A percentile compares a stretch with the other conserved stretches of the same genome.
These are phyloP conservation scores for Tetracladium marchalianum DNA, from an alignment of 495 filamentous ascomycete species.

Conservation along the genomic window DNA sequence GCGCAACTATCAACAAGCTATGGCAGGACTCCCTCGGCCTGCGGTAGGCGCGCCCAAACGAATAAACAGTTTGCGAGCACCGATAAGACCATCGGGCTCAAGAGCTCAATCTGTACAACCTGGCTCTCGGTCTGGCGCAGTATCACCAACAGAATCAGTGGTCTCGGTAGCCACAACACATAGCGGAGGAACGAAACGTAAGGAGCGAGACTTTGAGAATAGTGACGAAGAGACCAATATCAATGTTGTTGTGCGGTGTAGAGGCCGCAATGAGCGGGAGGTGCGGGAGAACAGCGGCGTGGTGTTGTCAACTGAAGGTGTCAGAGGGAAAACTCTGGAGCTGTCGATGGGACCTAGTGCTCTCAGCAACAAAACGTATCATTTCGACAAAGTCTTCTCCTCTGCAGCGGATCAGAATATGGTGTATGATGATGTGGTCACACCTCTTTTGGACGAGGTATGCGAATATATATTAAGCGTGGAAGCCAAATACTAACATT, in stretches of 20 bases:
- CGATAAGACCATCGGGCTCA: conserved; percentile 33
- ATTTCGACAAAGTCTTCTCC: conserved; percentile 95
- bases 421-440: conserved; percentile 89
- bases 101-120: conserved; percentile 30
- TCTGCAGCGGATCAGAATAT: conserved; percentile 87
- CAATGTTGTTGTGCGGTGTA: conserved; percentile 90
- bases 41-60: conserved; percentile 38
- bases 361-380: conserved; percentile 90
- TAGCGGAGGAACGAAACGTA: conserved; percentile 53
- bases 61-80: conserved; percentile 46
- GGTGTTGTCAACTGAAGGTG: conserved; percentile 76
- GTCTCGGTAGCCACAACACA: conserved; percentile 36
- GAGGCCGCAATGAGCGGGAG: conserved; percentile 86
- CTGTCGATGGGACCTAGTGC: conserved; percentile 88
- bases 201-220: conserved; percentile 72
- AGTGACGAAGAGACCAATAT: conserved; percentile 83
- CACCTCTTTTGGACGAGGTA: conserved; percentile 87
- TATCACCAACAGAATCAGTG: conserved; percentile 58
- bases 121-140: conserved; percentile 32
- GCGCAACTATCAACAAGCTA: conserved; percentile 20
- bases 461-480: conserved; percentile 9
- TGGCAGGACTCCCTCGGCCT: conserved; percentile 48
- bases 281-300: conserved; percentile 88
- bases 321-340: conserved; percentile 72
- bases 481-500: conserved; percentile 7